Base-by-base conservation (phyloP, 2,329 filamentous ascomycete genomes). In the Plectosphaerella cucumerina region DNA sequence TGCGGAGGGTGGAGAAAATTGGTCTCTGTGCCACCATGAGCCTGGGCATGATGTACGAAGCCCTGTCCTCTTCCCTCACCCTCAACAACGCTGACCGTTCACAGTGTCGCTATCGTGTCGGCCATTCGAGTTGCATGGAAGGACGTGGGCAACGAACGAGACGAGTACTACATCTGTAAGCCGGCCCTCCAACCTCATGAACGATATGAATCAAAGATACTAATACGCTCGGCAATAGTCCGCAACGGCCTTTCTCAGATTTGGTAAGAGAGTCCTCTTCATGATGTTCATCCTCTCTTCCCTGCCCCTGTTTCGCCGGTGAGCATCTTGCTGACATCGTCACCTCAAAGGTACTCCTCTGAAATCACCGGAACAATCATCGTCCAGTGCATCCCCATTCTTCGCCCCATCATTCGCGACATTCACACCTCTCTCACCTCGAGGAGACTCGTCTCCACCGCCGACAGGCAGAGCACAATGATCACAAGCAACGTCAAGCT, bases 341-440 rank as follows among this genome's bases (percentile, higher is more conserved):
- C 14, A 49, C 44, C 12, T 37, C 23, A 48, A 34, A 63, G 65
- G 63, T 72, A 77, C 60, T 77, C 74, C 0, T 76, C 75, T 15
- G 77, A 80, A 60, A 66, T 79, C 49, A 69, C 74, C 9, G 76
- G 76, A 49, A 80, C 77, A 22, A 77, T 80, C 55, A 78, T 80
- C 42, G 77, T 79, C 4, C 76, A 79, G 56, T 80, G 74, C 53
- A 73, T 80, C 3, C 77, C 77, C 2, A 71, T 80, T 15, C 58
- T 80, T 8, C 70, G 77, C 10, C 74, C 76, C 0, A 68, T 80
- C 18, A 54, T 80, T 39, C 52, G 54, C 18, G 54, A 56, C 15
- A 56, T 56, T 34, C 54, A 56, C 44, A 54, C 52, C 20, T 52
- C 54, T 4, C 41, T 56, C 39, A 56, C 54, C 33, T 56, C 54